Evolutionary conservation across 2,329 filamentous ascomycete species (phyloP), one percentile per base, ranked within the genome.

Genomic region (Truncatella angustata): DNA sequence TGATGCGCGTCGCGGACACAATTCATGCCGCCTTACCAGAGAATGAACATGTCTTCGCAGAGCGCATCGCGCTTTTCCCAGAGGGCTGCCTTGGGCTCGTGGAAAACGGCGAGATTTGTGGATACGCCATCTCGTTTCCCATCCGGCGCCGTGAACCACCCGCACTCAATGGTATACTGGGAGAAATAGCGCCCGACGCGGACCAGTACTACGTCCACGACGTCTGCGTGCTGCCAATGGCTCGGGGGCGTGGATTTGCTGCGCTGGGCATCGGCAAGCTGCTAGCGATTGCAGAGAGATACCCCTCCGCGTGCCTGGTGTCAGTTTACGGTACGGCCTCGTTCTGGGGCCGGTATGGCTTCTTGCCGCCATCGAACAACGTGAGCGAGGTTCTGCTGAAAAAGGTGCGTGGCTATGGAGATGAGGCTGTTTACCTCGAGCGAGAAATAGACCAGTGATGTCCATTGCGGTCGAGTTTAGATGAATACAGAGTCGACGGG

Each of bases 161-260:
- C 0, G 60, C 61, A 2, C 59, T 72, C 4, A 57, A 70, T 53
- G 60, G 39, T n/a, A 42, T 66, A 14, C 60, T 72, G 2, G 61
- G 61, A 3, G 50, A 54, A 28, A 65, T 71, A 20, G 24, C 63
- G 2, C 24, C 47, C 1, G 58, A 65, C 5, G 67, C 66, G 16
- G 60, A 69, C 49, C 64, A 69, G 55, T 71, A 68, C 47, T 72
- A 72, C 53, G 66, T 73, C 16, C 70, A 72, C 54, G 69, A 72
- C 51, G 45, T 73, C 5, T 68, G 63, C 18, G 54, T 73, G 30
- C 51, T 68, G 9, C 62, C 62, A 1, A 42, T 34, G 14, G 53
- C 60, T 4, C 65, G 68, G 10, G 64, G 66, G 1, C 50, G 42
- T 2, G 66, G 68, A 1, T 53, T 56, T 7, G 69, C 67, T 4